phyloP scores from a whole-genome alignment of 2,329 filamentous ascomycete species.

The Colletotrichum melonis region DNA sequence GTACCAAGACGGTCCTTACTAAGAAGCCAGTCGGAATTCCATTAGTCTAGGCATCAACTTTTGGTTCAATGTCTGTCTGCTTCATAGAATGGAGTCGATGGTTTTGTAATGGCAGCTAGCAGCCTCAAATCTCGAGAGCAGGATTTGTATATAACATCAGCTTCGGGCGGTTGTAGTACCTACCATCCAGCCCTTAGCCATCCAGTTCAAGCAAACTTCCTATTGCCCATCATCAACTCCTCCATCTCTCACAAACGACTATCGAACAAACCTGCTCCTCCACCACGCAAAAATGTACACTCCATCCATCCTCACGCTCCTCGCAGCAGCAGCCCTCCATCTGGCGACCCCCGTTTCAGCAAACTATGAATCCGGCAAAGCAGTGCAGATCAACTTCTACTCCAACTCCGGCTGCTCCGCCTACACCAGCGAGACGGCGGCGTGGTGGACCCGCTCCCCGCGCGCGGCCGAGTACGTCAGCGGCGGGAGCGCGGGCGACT shows the following conservation, averaged over 20 bases:
- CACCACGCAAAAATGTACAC: not conserved
- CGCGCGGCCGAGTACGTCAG: not conserved
- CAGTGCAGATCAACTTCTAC: constrained; percentile 20
- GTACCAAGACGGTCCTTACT: not conserved
- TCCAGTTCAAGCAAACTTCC: not conserved
- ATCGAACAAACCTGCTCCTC: too few relatives aligned
- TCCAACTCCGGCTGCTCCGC: constrained; percentile 16
- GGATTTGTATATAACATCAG: not conserved
- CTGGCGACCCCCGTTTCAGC: not conserved
- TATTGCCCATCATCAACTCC: too few relatives aligned
- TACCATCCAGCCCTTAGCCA: not conserved
- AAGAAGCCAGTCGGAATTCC: not conserved
- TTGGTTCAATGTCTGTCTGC: not conserved
- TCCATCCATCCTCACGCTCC: not conserved
- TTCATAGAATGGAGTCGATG: not conserved
- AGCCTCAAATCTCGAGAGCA: too few relatives aligned
- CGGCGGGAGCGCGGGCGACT: not conserved
- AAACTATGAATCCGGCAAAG: constrained; percentile 13
- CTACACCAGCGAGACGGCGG: constrained; percentile 17
- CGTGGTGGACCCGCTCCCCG: constrained; percentile 9
- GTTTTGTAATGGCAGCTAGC: not conserved
- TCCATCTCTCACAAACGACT: not conserved
- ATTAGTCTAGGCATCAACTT: not conserved
- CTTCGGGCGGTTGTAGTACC: not conserved
- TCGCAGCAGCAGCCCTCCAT: not conserved